Evolutionary conservation across 2,329 filamentous ascomycete genomes (phyloP).

Genomic region (Stagonosporopsis vannaccii): DNA sequence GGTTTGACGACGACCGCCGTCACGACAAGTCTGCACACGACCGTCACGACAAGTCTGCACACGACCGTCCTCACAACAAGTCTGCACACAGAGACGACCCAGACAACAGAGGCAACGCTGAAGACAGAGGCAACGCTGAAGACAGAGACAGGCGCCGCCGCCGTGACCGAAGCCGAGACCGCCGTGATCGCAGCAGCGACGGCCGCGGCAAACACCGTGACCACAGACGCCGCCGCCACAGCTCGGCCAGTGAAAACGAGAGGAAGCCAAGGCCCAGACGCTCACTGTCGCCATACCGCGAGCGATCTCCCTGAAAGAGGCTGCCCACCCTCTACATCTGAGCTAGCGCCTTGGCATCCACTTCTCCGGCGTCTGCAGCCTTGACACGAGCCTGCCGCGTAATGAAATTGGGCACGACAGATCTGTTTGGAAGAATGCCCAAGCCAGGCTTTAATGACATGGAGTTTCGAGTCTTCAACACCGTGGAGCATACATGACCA

Average conservation of each 20-base stretch:
- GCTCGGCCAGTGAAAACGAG: constrained; percentile 18
- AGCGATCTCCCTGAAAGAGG: neutral
- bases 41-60: too few relatives aligned
- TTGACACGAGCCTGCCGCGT: neutral
- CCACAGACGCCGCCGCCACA: constrained; percentile 22
- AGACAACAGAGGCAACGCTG: too few relatives aligned
- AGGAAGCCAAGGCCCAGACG: constrained; percentile 16
- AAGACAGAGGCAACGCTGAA: constrained; percentile 21
- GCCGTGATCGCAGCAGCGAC: constrained; percentile 21
- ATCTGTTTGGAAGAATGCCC: too few relatives aligned
- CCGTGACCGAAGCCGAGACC: constrained; percentile 12
- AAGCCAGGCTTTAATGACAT: neutral
- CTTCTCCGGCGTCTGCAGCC: neutral
- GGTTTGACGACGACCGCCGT: constrained; percentile 20
- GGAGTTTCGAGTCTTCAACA: neutral
- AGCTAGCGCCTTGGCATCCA: too few relatives aligned
- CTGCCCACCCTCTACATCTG: neutral
- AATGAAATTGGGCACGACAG: too few relatives aligned
- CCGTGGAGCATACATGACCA: neutral
- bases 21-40: constrained; percentile 13
- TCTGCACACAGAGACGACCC: too few relatives aligned
- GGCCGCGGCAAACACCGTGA: constrained; percentile 7
- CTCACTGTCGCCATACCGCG: constrained; percentile 11
- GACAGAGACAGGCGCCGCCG: constrained; percentile 21
- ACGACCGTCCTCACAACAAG: too few relatives aligned